phyloP scores from a whole-genome alignment of 2,329 filamentous ascomycete species.

The Fusarium sp. region DNA sequence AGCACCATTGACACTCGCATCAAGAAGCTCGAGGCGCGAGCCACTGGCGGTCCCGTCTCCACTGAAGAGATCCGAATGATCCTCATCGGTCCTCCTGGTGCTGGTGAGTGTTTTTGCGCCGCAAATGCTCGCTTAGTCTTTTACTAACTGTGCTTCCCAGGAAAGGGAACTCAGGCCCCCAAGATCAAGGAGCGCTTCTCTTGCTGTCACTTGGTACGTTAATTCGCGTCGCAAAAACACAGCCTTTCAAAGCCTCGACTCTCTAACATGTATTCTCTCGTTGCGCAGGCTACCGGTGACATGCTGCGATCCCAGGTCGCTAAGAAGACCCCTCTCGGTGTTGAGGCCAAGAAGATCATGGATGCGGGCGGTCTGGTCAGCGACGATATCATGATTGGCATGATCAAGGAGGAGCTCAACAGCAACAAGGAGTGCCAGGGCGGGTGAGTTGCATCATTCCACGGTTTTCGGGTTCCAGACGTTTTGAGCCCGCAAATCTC shows the following conservation, averaged over 20 bases:
- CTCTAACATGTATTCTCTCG: constrained; percentile 31
- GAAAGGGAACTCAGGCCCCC: constrained; percentile 98
- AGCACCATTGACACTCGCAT: constrained; percentile 86
- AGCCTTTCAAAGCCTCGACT: background rate
- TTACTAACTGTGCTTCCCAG: constrained; percentile 59
- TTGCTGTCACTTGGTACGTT: constrained; percentile 91
- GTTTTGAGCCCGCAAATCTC: constrained; percentile 8
- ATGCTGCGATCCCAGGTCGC: constrained; percentile 99
- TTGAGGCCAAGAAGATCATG: constrained; percentile 99
- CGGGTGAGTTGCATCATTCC: constrained; percentile 70
- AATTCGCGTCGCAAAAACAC: constrained; percentile 26
- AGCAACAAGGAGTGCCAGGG: constrained; percentile 95
- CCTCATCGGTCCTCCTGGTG: constrained; percentile 95
- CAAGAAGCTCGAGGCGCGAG: constrained; percentile 81
- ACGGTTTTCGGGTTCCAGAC: background rate
- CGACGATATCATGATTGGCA: constrained; percentile 99
- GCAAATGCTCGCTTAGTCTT: background rate
- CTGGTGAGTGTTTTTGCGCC: constrained; percentile 71
- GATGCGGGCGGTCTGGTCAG: constrained; percentile 96
- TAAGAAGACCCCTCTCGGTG: constrained; percentile 93
- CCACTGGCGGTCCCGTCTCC: constrained; percentile 65
- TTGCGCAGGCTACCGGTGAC: constrained; percentile 87
- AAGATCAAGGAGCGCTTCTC: constrained; percentile 98
- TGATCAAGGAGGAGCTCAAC: constrained; percentile 98
- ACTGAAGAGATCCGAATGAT: constrained; percentile 89